These are phyloP conservation scores for Herpetospermum pedunculosum DNA, from an alignment of 306 rosid species.

Conservation along the genomic window DNA sequence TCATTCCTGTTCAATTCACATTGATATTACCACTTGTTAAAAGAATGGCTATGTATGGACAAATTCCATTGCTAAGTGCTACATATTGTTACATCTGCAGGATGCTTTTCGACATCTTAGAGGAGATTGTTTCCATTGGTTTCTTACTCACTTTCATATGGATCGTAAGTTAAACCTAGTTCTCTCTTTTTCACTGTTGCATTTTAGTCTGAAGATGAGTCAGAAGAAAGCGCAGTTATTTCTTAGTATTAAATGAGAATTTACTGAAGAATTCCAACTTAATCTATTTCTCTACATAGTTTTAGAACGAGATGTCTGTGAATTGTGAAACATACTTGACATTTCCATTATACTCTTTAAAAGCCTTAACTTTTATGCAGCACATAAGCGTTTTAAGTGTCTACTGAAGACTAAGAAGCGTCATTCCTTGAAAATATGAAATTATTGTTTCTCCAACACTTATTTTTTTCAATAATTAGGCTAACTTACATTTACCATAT, in stretches of 20 bases:
- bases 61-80: slow-evolving; percentile 8
- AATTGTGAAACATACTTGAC: not conserved
- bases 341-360: not conserved
- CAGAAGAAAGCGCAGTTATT: not conserved
- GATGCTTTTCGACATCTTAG: slow-evolving; percentile 89
- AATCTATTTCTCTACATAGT: not conserved
- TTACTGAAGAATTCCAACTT: not conserved
- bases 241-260: not conserved
- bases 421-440: not conserved
- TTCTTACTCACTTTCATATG: slow-evolving; percentile 92
- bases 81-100: slow-evolving; percentile 33
- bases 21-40: not conserved
- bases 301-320: not conserved
- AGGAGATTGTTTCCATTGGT: slow-evolving; percentile 91
- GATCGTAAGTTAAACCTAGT: slow-evolving; percentile 62
- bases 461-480: not conserved
- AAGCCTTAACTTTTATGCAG: not conserved
- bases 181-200: slow-evolving; percentile 2
- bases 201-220: not conserved
- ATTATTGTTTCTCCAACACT: not conserved
- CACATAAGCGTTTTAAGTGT: not conserved
- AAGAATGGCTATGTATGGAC: not conserved
- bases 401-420: not conserved
- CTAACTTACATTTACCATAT: not conserved
- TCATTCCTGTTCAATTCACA: not conserved